A percentile compares a stretch with the other conserved stretches of the same genome.
Evolutionary conservation across 176 grass and related monocot species (phyloP).

Genomic region (Coix lacrymajobi): DNA sequence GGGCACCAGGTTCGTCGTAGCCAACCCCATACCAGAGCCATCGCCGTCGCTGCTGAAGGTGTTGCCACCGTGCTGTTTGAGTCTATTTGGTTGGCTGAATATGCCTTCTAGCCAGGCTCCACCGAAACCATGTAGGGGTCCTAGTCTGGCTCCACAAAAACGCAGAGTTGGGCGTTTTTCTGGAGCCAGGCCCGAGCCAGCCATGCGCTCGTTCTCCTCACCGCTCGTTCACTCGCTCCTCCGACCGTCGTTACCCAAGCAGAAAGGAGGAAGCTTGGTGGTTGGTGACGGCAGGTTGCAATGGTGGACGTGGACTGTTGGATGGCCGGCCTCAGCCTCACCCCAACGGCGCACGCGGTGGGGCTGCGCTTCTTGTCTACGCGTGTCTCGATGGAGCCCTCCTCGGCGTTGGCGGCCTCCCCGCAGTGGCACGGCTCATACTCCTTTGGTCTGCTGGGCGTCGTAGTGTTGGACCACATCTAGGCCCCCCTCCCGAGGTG

Average conservation of each 20-base stretch:
- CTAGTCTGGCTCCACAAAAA: no score
- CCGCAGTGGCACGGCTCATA: conserved; percentile 37
- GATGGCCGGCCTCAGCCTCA: conserved; percentile 13
- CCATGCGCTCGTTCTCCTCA: no score
- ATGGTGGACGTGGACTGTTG: conserved; percentile 81
- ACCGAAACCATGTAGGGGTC: no score
- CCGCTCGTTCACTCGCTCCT: no score
- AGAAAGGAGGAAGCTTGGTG: not conserved
- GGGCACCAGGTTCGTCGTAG: conserved; percentile 54
- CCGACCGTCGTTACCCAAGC: no score
- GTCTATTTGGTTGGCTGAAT: no score
- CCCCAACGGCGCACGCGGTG: conserved; percentile 50
- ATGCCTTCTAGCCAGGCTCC: no score
- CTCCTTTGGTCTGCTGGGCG: conserved; percentile 40
- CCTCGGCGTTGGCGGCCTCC: conserved; percentile 32
- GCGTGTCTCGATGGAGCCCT: conserved; percentile 31
- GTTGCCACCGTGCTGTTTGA: no score
- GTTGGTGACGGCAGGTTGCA: not conserved
- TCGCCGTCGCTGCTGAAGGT: no score
- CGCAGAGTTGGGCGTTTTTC: no score
- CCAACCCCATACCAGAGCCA: no score
- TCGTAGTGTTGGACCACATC: conserved; percentile 38
- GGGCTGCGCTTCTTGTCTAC: conserved; percentile 60
- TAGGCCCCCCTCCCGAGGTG: conserved; percentile 31
- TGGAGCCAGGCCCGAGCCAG: no score